Conservation (phyloP, 768 basidiomycete genomes). For the Mycena belliarum region DNA sequence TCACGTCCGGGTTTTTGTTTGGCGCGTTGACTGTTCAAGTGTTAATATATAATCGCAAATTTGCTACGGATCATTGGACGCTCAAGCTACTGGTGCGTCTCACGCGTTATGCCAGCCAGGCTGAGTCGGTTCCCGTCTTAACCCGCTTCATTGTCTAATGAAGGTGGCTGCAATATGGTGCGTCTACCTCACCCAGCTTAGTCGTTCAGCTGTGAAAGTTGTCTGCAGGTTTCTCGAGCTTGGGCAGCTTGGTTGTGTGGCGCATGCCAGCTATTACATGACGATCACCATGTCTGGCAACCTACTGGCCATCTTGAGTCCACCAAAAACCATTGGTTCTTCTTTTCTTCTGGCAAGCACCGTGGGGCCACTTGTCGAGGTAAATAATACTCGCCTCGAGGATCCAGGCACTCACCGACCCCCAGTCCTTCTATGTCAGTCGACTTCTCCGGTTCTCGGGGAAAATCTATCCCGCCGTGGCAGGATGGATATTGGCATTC, state of each 20-base stretch:
- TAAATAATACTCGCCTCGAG: background rate
- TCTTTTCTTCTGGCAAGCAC: conserved; percentile 18
- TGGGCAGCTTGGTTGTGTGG: conserved; percentile 17
- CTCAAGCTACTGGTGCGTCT: conserved; percentile 16
- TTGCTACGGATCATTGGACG: conserved; percentile 10
- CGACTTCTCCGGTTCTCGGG: conserved; percentile 22
- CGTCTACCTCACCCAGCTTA: background rate
- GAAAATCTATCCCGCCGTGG: conserved; percentile 10
- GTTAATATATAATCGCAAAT: conserved; percentile 22
- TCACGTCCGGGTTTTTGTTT: conserved; percentile 20
- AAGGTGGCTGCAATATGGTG: conserved; percentile 18
- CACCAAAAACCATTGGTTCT: conserved; percentile 13
- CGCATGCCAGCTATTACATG: conserved; percentile 9
- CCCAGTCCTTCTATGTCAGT: conserved; percentile 19
- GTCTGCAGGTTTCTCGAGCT: conserved; percentile 12
- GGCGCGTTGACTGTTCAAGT: conserved; percentile 19
- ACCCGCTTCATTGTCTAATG: background rate
- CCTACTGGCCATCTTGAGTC: conserved; percentile 7
- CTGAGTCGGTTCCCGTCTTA: background rate
- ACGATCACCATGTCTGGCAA: conserved; percentile 20
- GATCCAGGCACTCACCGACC: background rate
- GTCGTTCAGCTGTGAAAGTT: background rate
- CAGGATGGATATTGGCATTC: conserved; percentile 19
- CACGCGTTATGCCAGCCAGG: background rate
- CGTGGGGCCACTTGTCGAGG: conserved; percentile 18